These are phyloP conservation scores for Pseudogymnoascus sp. DNA, from an alignment of 2,329 filamentous ascomycete species.

Conservation along the genomic window DNA sequence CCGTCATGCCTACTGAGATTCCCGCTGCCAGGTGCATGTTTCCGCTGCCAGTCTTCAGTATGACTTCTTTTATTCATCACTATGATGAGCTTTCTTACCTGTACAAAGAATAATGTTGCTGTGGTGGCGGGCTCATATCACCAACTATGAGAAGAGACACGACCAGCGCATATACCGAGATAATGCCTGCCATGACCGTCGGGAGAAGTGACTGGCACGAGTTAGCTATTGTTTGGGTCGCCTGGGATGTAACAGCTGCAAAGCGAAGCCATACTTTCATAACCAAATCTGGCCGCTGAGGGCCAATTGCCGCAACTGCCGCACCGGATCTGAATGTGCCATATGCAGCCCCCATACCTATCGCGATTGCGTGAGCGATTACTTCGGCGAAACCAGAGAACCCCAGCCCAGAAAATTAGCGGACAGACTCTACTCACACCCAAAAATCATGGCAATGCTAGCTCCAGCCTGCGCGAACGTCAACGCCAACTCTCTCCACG, in stretches of 20 bases:
- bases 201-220: not conserved
- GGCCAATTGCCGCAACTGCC: not conserved
- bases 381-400: not conserved
- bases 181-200: not conserved
- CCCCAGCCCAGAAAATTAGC: not conserved
- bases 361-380: not conserved
- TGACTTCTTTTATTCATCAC: not conserved
- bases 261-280: not conserved
- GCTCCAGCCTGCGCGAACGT: not conserved
- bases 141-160: conserved; percentile 3
- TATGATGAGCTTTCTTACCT: not conserved
- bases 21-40: not conserved
- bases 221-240: not conserved
- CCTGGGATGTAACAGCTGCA: not conserved
- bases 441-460: not conserved
- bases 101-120: not conserved
- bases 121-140: not conserved
- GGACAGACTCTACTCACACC: not conserved
- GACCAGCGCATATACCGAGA: not conserved
- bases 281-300: not conserved
- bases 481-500: not conserved
- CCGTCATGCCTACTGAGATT: not conserved
- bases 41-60: not conserved
- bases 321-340: not conserved
- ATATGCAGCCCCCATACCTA: not conserved